Base-by-base conservation (phyloP, 805 yeast genomes). In the Hanseniaspora thailandica region DNA sequence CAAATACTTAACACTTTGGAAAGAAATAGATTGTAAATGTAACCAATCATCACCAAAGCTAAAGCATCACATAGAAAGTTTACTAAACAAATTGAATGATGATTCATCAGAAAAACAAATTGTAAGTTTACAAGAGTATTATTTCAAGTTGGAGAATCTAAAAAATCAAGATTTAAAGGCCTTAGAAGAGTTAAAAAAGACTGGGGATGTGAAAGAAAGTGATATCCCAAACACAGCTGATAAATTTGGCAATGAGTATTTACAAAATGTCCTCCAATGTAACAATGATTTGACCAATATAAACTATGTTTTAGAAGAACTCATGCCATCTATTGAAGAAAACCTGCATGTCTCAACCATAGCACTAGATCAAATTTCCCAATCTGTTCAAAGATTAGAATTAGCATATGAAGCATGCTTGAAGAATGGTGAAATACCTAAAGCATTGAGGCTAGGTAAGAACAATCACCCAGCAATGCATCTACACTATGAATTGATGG, bases 261-360 rank as follows among this genome's bases (percentile, higher is more conserved):
- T 49, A 12, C 26, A 41, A 17, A 49, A 49, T n/a, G 35, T 49
- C 5, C 30, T 47, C 1, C 60, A 59, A 44, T 61, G 67, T 15
- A 65, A 64, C 53, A 52, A 60, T 52, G 55, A 61, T 31, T 63
- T 65, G 57, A 46, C 63, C 23, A 68, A 65, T 36, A 71, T 78
- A 30, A 71, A 75, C 31, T 59, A 60, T 15, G 58, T 72, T 33
- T 70, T 79, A 19, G 71, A 73, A 57, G 95, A 86, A 55, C 73
- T 90, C 54, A 80, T 90, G 71, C 97, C 97, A 0, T 86, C 96
- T 57, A 69, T 90, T 53, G 97, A 90, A 64, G 97, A 93, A 65
- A 93, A 93, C 68, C 87, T 93, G 94, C 97, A 90, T 66, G 96
- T 93, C 40, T 90, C 97, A 4, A 82, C 90, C 1, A 82, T 86